phyloP scores from a whole-genome alignment of 2,329 filamentous ascomycete species.

The Colletotrichum liaoningense region DNA sequence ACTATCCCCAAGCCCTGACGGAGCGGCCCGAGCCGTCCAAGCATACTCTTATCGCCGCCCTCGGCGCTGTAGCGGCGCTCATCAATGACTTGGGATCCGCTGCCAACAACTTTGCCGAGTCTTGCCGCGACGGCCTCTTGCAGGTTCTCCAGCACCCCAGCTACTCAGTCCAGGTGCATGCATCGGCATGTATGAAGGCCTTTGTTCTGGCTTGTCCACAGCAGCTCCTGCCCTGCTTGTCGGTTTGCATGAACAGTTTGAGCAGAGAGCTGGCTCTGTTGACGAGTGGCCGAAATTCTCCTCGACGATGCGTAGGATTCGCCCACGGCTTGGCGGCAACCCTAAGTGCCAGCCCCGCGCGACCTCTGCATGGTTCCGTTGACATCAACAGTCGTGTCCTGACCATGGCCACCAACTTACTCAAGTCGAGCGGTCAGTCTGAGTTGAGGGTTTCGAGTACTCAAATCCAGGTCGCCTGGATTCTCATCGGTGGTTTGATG shows the following conservation, averaged over 20 bases:
- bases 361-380: slow-evolving; percentile 92
- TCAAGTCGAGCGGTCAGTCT: slow-evolving; percentile 92
- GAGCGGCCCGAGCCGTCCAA: slow-evolving; percentile 92
- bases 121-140: slow-evolving; percentile 86
- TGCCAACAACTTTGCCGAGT: slow-evolving; percentile 80
- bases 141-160: slow-evolving; percentile 95
- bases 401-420: slow-evolving; percentile 88
- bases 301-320: slow-evolving; percentile 87
- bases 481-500: slow-evolving; percentile 95
- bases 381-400: slow-evolving; percentile 94
- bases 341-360: slow-evolving; percentile 87
- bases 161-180: slow-evolving; percentile 94
- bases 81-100: slow-evolving; percentile 86
- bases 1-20: slow-evolving; percentile 90
- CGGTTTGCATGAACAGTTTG: slow-evolving; percentile 96
- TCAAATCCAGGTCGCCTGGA: slow-evolving; percentile 98
- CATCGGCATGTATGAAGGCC: slow-evolving; percentile 84
- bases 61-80: slow-evolving; percentile 83
- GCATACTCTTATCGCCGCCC: slow-evolving; percentile 80
- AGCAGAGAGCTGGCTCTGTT: slow-evolving; percentile 86
- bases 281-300: slow-evolving; percentile 79
- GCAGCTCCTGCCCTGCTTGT: slow-evolving; percentile 89
- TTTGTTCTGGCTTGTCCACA: slow-evolving; percentile 93
- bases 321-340: slow-evolving; percentile 92
- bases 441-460: slow-evolving; percentile 92